These are phyloP conservation scores for Didymella keratinophila DNA, from an alignment of 2,329 filamentous ascomycete species.

Conservation along the genomic window DNA sequence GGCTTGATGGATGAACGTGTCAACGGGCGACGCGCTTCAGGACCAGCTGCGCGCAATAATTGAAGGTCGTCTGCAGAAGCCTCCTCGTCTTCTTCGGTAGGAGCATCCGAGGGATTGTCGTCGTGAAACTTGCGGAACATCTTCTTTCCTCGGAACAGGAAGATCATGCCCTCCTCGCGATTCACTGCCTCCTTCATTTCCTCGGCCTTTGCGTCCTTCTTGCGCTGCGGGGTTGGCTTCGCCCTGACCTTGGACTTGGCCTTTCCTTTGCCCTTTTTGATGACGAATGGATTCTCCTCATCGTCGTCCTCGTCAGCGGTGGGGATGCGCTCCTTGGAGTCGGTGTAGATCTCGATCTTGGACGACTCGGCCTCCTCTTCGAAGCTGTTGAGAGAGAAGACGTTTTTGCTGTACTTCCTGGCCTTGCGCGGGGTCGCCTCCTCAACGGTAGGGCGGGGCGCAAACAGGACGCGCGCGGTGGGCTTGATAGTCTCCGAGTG, in stretches of 20 bases:
- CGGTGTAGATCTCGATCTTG: slow-evolving; percentile 75
- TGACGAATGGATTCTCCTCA: slow-evolving; percentile 76
- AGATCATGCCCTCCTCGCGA: slow-evolving; percentile 76
- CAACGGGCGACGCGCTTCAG: slow-evolving; percentile 57
- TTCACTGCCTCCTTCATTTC: slow-evolving; percentile 69
- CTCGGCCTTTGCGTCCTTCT: slow-evolving; percentile 64
- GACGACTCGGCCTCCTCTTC: slow-evolving; percentile 61
- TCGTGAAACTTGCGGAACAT: slow-evolving; percentile 74
- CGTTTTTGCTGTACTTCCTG: slow-evolving; percentile 64
- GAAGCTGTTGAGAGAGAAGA: slow-evolving; percentile 50
- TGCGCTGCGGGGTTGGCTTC: slow-evolving; percentile 55
- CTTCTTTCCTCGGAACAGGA: slow-evolving; percentile 81
- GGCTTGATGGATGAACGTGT: slow-evolving; percentile 76
- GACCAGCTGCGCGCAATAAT: slow-evolving; percentile 48
- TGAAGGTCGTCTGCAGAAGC: slow-evolving; percentile 52
- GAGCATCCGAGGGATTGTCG: slow-evolving; percentile 45
- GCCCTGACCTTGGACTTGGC: slow-evolving; percentile 50
- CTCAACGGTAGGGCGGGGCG: slow-evolving; percentile 68
- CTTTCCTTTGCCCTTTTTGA: slow-evolving; percentile 55
- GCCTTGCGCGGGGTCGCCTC: slow-evolving; percentile 67
- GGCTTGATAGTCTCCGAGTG: slow-evolving; percentile 53
- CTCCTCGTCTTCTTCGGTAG: slow-evolving; percentile 39
- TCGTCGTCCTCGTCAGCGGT: slow-evolving; percentile 66
- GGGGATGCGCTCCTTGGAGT: slow-evolving; percentile 78
- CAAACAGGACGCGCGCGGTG: slow-evolving; percentile 64